Evolutionary conservation across 352 stramenopile genomes (phyloP), one percentile per base, ranked within the genome.

Genomic region (Globisporangium cederbergense): DNA sequence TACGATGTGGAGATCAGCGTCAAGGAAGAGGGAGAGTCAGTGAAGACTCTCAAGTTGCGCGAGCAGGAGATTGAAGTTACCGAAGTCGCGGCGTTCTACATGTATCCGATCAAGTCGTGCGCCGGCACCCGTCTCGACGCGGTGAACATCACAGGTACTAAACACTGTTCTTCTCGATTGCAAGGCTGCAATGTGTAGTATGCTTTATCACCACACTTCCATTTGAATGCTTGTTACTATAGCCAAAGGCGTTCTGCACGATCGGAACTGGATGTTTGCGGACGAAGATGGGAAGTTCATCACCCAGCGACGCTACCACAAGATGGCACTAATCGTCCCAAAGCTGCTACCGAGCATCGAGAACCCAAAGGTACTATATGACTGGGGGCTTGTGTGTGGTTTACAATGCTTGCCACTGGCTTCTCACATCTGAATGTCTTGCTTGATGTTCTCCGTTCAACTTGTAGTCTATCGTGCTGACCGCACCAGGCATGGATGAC

Each of bases 41-140:
- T 20, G 30, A 34, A 71, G 34, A 66, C 25, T 9, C 50, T 72
- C 10, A 71, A 54, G 20, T 47, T 86, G 1, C 11, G 32, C 10
- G 36, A 64, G 14, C 46, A 62, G 0, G 55, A 77, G 46, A 45
- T 90, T 28, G 55, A 77, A 10, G 59, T 70, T 54, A 66, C 77
- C 0, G 53, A 50, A 9, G 75, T 93, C 22, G 45, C 58, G 1
- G 85, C 83, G 1, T 70, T 95, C 9, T 81, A 71, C 62, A 64
- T 96, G 46, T 96, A 95, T 67, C 88, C 88, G 34, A 77, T 96
- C 72, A 95, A 96, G 68, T 90, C 78, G n/a, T 94, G 86, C 65
- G 72, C 67, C 52, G 82, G 80, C 0, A 80, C 91, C n/a, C 69
- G 74, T 3, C 46, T 95, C 6, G 62, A 78, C 1, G 58, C 70